Conservation (phyloP, 2,329 filamentous ascomycete species). For the Phaeoacremonium minimum region DNA sequence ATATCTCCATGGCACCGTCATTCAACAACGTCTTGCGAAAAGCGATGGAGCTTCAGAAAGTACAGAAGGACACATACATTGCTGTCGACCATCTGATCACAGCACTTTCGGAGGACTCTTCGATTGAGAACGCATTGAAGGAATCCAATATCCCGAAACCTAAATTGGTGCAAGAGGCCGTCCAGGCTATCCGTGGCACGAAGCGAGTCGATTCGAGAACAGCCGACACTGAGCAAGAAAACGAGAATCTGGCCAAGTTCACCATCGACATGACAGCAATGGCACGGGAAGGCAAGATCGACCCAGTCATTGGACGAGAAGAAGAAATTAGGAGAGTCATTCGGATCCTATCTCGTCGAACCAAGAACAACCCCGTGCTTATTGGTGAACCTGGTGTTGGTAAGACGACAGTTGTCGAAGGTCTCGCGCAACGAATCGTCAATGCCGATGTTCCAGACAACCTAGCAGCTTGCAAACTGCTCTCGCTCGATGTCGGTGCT, state of each 20-base stretch:
- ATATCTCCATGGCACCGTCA: constrained; percentile 74
- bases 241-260: constrained; percentile 96
- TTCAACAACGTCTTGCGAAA: constrained; percentile 80
- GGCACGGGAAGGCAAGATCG: constrained; percentile 95
- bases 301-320: constrained; percentile 93
- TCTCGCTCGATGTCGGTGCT: constrained; percentile 92
- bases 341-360: constrained; percentile 85
- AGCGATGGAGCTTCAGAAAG: constrained; percentile 86
- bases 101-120: constrained; percentile 72
- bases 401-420: constrained; percentile 97
- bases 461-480: constrained; percentile 84
- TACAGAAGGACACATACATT: constrained; percentile 95
- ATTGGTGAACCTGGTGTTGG: constrained; percentile 98
- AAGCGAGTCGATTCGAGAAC: constrained; percentile 94
- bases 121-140: constrained; percentile 68
- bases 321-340: constrained; percentile 92
- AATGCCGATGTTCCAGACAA: constrained; percentile 96
- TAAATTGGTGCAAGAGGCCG: constrained; percentile 86
- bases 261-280: constrained; percentile 97
- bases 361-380: constrained; percentile 97
- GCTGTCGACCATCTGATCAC: constrained; percentile 93
- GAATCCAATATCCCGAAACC: constrained; percentile 89
- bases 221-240: constrained; percentile 86
- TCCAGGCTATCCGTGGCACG: constrained; percentile 87
- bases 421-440: constrained; percentile 90